Evolutionary conservation across 805 yeast species (phyloP), one percentile per base, ranked within the genome.

Genomic region (Candida jianshihensis): DNA sequence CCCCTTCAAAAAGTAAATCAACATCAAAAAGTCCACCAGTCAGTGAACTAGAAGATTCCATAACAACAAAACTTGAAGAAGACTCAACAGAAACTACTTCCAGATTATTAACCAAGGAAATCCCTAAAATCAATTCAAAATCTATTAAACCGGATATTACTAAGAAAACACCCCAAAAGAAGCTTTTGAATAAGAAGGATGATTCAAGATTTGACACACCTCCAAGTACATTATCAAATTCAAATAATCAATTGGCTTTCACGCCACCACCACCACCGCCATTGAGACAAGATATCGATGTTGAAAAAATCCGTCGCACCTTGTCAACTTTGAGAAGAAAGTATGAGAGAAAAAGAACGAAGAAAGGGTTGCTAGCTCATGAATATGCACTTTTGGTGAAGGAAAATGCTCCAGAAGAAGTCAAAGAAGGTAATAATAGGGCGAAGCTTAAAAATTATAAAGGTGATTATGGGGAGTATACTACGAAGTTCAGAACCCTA

Each of bases 391-490:
- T 36, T 16, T 43, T 53, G 4, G 22, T 35, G 15, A 44, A 42
- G 27, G 43, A 43, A 16, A 31, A 35, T 6, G 37, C 31, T 10
- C 35, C 37, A 4, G 42, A 38, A 13, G 43, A 36, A 17, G 48
- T 44, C 16, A 54, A 45, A 20, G 38, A 44, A 4, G 30, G 37
- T 4, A 33, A 28, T 28, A 35, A 26, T 8, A 39, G 55, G 37
- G 19, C 49, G 18, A 49, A 53, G 34, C 32, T 53, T 20, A 50
- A 49, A 34, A 48, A 43, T 27, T 53, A 53, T 33, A 49, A 46
- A 30, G 58, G 58, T 12, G 58, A 53, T 31, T 53, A 34, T 32
- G 51, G 38, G 12, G 58, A 53, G 31, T 47, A 42, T 19, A 43
- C 43, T 20, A 38, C 45, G 6, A 44, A 42, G 20, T 44, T 51